Percentiles rank a stretch among this genome's conserved stretches.
Conservation (phyloP, 2,329 filamentous ascomycete genomes). For the Nigrospora oryzae region DNA sequence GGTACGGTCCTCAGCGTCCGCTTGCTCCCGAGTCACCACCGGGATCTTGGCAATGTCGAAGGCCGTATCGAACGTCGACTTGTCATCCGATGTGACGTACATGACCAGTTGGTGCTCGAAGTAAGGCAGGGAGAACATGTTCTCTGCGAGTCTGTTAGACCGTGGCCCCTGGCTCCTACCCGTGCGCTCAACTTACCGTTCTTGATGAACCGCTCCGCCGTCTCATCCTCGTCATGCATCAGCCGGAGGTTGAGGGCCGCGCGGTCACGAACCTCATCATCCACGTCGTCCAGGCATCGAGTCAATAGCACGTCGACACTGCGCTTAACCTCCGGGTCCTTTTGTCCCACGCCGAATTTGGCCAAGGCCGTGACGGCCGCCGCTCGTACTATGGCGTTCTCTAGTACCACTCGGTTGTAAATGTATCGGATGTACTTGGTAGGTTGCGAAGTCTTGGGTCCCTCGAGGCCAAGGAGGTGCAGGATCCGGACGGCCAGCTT, state of each 20-base stretch:
- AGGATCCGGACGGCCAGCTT: constrained; percentile 94
- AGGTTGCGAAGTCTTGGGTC: constrained; percentile 87
- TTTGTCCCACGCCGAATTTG: constrained; percentile 95
- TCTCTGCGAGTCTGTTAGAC: constrained; percentile 50
- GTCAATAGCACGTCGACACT: constrained; percentile 89
- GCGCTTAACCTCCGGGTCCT: constrained; percentile 92
- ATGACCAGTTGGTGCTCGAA: constrained; percentile 96
- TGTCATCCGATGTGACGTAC: constrained; percentile 91
- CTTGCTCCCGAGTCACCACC: constrained; percentile 90
- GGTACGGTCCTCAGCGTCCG: constrained; percentile 88
- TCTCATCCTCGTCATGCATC: constrained; percentile 85
- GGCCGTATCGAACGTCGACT: constrained; percentile 71
- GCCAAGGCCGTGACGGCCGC: constrained; percentile 91
- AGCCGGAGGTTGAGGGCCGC: constrained; percentile 86
- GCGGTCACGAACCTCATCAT: constrained; percentile 95
- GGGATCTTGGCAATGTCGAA: constrained; percentile 91
- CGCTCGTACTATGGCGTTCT: constrained; percentile 92
- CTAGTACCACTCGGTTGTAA: constrained; percentile 94
- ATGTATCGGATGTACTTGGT: constrained; percentile 99
- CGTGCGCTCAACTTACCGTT: constrained; percentile 53
- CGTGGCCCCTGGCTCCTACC: neutral
- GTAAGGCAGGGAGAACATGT: constrained; percentile 86
- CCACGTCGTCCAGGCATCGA: constrained; percentile 89
- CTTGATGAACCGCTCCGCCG: constrained; percentile 82
- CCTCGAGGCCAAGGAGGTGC: constrained; percentile 88